A percentile compares a stretch with the other conserved stretches of the same genome.
These are phyloP conservation scores for Sclerospora graminicola DNA, from an alignment of 352 stramenopile species.

Conservation along the genomic window DNA sequence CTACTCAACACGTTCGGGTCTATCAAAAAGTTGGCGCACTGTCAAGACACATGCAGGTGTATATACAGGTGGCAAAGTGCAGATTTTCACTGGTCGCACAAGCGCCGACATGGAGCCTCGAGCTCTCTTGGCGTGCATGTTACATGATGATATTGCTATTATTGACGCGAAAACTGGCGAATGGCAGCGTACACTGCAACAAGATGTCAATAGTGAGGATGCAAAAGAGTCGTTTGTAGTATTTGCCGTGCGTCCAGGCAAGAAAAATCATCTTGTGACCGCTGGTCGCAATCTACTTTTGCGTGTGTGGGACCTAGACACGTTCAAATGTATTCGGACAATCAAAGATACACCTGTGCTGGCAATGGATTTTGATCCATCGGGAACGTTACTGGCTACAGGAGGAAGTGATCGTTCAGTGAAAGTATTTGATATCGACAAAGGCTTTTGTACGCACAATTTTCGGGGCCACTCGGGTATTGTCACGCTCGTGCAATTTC, in stretches of 20 bases:
- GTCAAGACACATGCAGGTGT: conserved; percentile 70
- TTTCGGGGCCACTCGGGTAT: conserved; percentile 84
- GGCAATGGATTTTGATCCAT: conserved; percentile 83
- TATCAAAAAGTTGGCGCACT: conserved; percentile 74
- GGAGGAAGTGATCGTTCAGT: conserved; percentile 93
- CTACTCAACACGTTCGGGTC: conserved; percentile 54
- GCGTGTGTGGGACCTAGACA: conserved; percentile 80
- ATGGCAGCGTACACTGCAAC: conserved; percentile 60
- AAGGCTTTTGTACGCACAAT: conserved; percentile 91
- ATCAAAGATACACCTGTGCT: conserved; percentile 83
- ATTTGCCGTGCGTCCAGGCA: conserved; percentile 60
- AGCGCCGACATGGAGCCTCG: conserved; percentile 8
- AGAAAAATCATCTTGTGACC: conserved; percentile 75
- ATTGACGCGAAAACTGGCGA: conserved; percentile 61
- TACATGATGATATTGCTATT: conserved; percentile 77
- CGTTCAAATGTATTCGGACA: conserved; percentile 57
- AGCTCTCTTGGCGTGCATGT: conserved; percentile 57
- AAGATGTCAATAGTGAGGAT: conserved; percentile 67
- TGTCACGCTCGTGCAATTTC: conserved; percentile 82
- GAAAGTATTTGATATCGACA: conserved; percentile 90
- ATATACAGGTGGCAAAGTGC: conserved; percentile 75
- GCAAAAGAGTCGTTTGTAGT: conserved; percentile 78
- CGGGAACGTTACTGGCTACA: conserved; percentile 90
- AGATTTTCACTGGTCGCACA: conserved; percentile 36
- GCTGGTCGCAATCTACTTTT: conserved; percentile 77